A percentile compares a stretch with the other conserved stretches of the same genome.
These are phyloP conservation scores for Ophiostoma populinum DNA, from an alignment of 2,329 filamentous ascomycete genomes.

Conservation along the genomic window DNA sequence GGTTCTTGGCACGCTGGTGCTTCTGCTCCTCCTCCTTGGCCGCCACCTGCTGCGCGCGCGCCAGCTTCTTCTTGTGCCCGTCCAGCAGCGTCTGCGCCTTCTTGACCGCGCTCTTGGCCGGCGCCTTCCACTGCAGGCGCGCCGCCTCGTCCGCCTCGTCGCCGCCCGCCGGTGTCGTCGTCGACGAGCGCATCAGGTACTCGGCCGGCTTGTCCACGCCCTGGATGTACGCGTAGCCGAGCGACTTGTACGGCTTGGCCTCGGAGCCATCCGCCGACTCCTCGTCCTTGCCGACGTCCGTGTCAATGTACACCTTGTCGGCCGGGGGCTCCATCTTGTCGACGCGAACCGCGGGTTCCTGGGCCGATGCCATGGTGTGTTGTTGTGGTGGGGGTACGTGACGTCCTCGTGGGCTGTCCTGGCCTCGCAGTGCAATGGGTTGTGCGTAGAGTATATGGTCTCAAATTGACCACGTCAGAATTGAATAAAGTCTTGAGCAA, in stretches of 20 bases:
- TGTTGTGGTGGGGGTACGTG: background rate
- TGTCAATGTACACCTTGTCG: conserved; percentile 56
- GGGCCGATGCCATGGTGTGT: conserved; percentile 11
- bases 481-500: too few species aligned
- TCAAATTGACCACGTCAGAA: too few species aligned
- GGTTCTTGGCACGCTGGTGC: conserved; percentile 46
- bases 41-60: conserved; percentile 57
- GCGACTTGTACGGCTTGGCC: conserved; percentile 62
- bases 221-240: conserved; percentile 61
- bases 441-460: too few species aligned
- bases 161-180: conserved; percentile 39
- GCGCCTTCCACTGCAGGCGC: conserved; percentile 60
- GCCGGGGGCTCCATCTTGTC: conserved; percentile 18
- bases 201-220: conserved; percentile 38
- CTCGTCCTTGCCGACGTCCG: conserved; percentile 60
- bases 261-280: conserved; percentile 49
- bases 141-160: conserved; percentile 47
- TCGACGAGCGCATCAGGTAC: conserved; percentile 53
- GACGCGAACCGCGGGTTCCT: conserved; percentile 33
- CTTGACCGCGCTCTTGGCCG: conserved; percentile 70
- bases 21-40: conserved; percentile 57
- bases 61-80: conserved; percentile 66
- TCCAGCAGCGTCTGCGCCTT: conserved; percentile 64
- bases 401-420: too few species aligned
- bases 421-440: too few species aligned